These are phyloP conservation scores for Phaseolus coccineus DNA, from an alignment of 331 rosid genomes.

Conservation along the genomic window DNA sequence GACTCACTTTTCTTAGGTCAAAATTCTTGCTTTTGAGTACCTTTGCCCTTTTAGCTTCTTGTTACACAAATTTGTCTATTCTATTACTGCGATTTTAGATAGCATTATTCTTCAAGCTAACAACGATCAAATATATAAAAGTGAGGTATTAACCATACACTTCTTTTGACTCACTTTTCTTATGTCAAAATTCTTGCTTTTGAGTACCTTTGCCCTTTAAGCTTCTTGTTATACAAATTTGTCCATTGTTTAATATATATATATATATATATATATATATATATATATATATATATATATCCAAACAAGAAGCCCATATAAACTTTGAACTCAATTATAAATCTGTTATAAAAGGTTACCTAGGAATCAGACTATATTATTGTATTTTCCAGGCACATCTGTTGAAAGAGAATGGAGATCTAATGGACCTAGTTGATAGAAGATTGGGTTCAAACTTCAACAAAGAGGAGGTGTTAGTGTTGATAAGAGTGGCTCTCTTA, in stretches of 20 bases:
- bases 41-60: no score
- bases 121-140: no score
- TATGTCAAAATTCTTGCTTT: not conserved
- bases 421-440: conserved; percentile 73
- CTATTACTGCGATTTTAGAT: no score
- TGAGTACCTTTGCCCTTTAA: not conserved
- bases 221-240: not conserved
- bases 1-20: not conserved
- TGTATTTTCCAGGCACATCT: conserved; percentile 54
- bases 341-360: not conserved
- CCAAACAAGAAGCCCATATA: not conserved
- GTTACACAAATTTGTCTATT: no score
- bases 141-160: no score
- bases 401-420: conserved; percentile 57
- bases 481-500: conserved; percentile 67
- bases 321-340: not conserved
- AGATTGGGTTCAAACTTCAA: conserved; percentile 55
- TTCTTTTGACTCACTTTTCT: no score
- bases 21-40: not conserved
- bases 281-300: no score
- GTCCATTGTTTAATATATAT: not conserved
- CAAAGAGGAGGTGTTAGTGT: conserved; percentile 51
- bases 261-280: no score
- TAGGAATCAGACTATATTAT: not conserved
- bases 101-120: no score